Conservation (phyloP, 1,139 yeast genomes). For the Taiozyma sp. region DNA sequence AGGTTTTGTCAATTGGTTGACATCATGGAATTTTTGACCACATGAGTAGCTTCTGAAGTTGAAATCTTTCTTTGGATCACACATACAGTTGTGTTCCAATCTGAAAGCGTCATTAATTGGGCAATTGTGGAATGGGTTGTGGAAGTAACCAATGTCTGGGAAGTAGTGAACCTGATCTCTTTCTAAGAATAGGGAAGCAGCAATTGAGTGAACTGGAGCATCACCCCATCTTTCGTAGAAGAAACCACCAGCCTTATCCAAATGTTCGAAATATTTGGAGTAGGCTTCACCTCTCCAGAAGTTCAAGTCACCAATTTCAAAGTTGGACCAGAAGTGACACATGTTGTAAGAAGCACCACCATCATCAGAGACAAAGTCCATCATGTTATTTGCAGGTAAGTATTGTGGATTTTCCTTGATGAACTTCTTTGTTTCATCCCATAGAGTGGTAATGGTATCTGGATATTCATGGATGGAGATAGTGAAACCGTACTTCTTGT, state of each 20-base stretch:
- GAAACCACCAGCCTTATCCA: constrained; percentile 80
- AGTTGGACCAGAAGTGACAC: constrained; percentile 94
- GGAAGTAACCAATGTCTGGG: constrained; percentile 79
- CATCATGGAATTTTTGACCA: constrained; percentile 60
- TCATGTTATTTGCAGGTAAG: constrained; percentile 57
- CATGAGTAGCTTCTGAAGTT: constrained; percentile 85
- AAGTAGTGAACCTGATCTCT: constrained; percentile 69
- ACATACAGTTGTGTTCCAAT: constrained; percentile 53
- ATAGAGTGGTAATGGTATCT: constrained; percentile 74
- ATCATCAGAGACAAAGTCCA: constrained; percentile 69
- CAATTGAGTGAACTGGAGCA: constrained; percentile 86
- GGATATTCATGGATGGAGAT: constrained; percentile 79
- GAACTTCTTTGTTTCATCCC: constrained; percentile 73
- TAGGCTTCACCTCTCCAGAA: constrained; percentile 72
- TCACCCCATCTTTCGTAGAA: constrained; percentile 97
- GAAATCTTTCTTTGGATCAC: constrained; percentile 63
- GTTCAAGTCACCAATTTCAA: constrained; percentile 74
- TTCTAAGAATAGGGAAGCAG: constrained; percentile 66
- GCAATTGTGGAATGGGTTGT: constrained; percentile 78
- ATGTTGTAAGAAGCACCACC: constrained; percentile 63
- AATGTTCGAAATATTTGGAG: constrained; percentile 56
- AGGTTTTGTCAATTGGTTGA: constrained; percentile 58
- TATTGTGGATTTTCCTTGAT: constrained; percentile 59
- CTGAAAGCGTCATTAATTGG: constrained; percentile 61
- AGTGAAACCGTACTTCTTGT: constrained; percentile 22